phyloP scores from a whole-genome alignment of 2,329 filamentous ascomycete species.

The Cryphonectria radicalis region DNA sequence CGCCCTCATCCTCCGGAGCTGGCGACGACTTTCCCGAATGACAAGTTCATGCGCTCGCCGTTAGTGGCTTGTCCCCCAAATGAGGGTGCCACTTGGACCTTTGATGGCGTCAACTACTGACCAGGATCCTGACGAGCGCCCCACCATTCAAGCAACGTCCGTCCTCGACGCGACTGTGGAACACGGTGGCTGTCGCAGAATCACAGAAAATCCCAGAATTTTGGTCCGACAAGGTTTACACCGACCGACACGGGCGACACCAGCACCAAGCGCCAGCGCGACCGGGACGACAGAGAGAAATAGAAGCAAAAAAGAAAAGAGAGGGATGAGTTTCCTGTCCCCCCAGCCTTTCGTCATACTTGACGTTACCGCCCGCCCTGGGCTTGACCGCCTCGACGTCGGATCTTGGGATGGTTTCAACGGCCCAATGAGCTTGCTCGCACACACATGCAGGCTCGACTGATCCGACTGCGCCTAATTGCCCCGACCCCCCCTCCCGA shows the following conservation, averaged over 20 bases:
- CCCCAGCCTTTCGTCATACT: background rate
- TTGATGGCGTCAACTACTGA: constrained; percentile 28
- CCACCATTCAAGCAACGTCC: constrained; percentile 20
- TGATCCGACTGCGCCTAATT: constrained; percentile 3
- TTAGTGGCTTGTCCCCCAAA: constrained; percentile 32
- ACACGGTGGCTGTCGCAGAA: constrained; percentile 11
- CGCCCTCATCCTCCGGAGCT: constrained; percentile 18
- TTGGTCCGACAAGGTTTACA: constrained; percentile 22
- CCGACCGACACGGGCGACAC: constrained; percentile 21
- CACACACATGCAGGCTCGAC: constrained; percentile 21
- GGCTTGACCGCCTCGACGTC: constrained; percentile 20
- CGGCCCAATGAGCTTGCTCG: constrained; percentile 22
- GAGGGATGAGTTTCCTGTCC: constrained; percentile 6
- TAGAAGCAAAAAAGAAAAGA: background rate
- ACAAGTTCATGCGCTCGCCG: constrained; percentile 30
- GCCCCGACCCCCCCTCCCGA: background rate
- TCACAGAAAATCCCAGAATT: constrained; percentile 12
- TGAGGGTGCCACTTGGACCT: constrained; percentile 32
- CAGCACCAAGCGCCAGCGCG: constrained; percentile 3
- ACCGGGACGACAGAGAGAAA: background rate
- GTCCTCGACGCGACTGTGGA: constrained; percentile 19
- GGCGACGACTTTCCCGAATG: constrained; percentile 25
- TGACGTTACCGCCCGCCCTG: constrained; percentile 9
- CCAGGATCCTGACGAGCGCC: constrained; percentile 20
- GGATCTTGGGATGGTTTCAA: constrained; percentile 4